Evolutionary conservation across 768 basidiomycete genomes (phyloP).

Genomic region (Rhizopogon rudus): DNA sequence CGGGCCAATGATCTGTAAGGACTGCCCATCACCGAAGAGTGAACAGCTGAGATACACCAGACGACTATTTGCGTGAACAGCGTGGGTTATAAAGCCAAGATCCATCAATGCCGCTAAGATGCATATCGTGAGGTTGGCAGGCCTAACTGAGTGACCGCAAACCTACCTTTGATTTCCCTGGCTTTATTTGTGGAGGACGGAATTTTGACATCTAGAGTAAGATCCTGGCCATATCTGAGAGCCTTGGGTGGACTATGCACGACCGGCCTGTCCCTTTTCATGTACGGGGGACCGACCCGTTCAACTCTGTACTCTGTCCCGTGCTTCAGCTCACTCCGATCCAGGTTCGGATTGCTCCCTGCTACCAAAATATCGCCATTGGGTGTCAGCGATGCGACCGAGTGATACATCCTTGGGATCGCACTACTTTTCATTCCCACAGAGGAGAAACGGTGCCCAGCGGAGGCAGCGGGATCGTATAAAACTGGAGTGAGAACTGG

Average conservation of each 20-base stretch:
- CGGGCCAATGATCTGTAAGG: slow-evolving; percentile 58
- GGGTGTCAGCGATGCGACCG: slow-evolving; percentile 76
- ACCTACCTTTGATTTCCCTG: slow-evolving; percentile 47
- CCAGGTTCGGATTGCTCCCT: slow-evolving; percentile 81
- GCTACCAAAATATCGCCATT: slow-evolving; percentile 70
- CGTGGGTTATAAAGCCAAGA: slow-evolving; percentile 76
- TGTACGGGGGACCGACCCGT: slow-evolving; percentile 81
- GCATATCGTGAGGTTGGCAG: slow-evolving; percentile 6
- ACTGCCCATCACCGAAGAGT: slow-evolving; percentile 35
- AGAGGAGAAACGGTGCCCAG: slow-evolving; percentile 53
- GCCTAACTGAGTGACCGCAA: neutral
- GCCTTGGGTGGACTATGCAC: slow-evolving; percentile 31
- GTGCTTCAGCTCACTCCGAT: slow-evolving; percentile 66
- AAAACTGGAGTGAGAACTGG: slow-evolving; percentile 65
- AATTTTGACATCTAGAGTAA: slow-evolving; percentile 39
- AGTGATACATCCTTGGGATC: slow-evolving; percentile 78
- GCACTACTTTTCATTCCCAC: slow-evolving; percentile 55
- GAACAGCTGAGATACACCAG: slow-evolving; percentile 57
- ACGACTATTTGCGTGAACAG: slow-evolving; percentile 72
- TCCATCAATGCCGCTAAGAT: slow-evolving; percentile 70
- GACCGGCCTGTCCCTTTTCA: slow-evolving; percentile 54
- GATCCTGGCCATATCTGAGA: slow-evolving; percentile 42
- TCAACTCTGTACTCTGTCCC: slow-evolving; percentile 90
- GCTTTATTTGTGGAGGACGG: slow-evolving; percentile 32
- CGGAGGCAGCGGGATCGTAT: slow-evolving; percentile 54